phyloP scores from a whole-genome alignment of 192 early-diverging fungal species.

The Obelidium mucronatum region DNA sequence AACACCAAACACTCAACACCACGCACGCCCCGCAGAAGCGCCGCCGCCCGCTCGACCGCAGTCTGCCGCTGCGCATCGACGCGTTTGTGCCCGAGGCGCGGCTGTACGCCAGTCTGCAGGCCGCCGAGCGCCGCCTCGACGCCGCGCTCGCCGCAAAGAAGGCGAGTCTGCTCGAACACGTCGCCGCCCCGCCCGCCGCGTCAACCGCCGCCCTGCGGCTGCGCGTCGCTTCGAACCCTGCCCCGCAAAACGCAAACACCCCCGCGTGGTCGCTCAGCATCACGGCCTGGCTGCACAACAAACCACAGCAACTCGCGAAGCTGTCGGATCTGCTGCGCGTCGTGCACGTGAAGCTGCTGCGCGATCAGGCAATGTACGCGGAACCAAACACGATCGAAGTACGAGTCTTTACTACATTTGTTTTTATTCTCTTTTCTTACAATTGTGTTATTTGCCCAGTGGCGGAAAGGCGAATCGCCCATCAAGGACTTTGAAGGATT shows the following conservation, averaged over 20 bases:
- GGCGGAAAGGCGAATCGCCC: constrained; percentile 21
- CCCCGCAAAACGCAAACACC: constrained; percentile 43
- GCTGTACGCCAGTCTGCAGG: constrained; percentile 83
- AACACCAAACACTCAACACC: no score
- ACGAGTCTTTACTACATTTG: constrained; percentile 9
- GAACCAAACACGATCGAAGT: constrained; percentile 84
- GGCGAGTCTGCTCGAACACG: constrained; percentile 80
- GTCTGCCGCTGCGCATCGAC: constrained; percentile 75
- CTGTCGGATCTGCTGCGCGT: constrained; percentile 85
- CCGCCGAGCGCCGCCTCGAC: constrained; percentile 90
- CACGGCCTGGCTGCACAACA: no score
- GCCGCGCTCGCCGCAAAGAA: constrained; percentile 89
- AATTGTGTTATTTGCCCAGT: constrained; percentile 23
- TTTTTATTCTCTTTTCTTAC: constrained; percentile 2
- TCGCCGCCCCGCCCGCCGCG: neutral
- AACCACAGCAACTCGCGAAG: no score
- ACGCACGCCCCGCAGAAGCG: neutral
- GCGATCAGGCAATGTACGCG: constrained; percentile 77
- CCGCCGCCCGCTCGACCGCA: constrained; percentile 22
- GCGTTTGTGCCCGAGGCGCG: constrained; percentile 94
- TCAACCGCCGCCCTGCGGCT: constrained; percentile 69
- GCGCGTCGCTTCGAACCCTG: constrained; percentile 88
- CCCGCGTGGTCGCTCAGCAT: neutral
- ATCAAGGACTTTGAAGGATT: constrained; percentile 80
- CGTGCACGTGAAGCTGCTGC: constrained; percentile 85